Conservation (phyloP, 805 yeast species). For the Candida vartiovaarae region DNA sequence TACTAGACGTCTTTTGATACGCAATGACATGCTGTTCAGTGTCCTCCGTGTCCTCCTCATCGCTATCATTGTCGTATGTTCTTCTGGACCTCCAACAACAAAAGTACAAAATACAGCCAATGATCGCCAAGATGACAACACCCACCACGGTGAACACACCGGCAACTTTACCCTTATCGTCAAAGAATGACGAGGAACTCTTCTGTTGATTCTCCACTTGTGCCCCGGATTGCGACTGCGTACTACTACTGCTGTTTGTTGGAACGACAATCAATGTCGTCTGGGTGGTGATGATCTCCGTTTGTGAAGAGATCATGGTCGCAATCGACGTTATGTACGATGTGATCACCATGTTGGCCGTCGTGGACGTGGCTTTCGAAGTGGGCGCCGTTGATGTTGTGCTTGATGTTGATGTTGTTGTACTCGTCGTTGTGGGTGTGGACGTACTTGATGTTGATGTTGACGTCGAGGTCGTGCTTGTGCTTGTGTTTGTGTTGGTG, state of each 20-base stretch:
- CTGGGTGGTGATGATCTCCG: conserved; percentile 7
- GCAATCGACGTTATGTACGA: conserved; percentile 7
- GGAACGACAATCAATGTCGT: conserved; percentile 6
- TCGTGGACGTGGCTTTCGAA: conserved; percentile 3
- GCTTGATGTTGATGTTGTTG: conserved; percentile 5
- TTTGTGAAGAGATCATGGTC: conserved; percentile 8
- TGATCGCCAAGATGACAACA: conserved; percentile 40
- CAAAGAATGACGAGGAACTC: conserved; percentile 40
- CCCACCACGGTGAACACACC: conserved; percentile 78
- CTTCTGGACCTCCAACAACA: conserved; percentile 15
- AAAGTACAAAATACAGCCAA: conserved; percentile 37
- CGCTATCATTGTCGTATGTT: background rate
- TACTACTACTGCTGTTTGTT: too few relatives aligned
- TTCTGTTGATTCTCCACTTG: conserved; percentile 10
- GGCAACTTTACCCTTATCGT: conserved; percentile 65
- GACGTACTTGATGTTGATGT: conserved; percentile 7
- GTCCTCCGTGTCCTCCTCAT: background rate
- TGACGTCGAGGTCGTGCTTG: conserved; percentile 7
- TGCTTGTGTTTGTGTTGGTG: conserved; percentile 11
- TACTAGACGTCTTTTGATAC: too few relatives aligned
- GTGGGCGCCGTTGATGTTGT: conserved; percentile 5
- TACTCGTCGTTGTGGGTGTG: conserved; percentile 3
- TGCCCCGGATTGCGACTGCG: background rate
- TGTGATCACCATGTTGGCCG: conserved; percentile 13
- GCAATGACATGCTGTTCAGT: background rate